A percentile compares a stretch with the other conserved stretches of the same genome.
Evolutionary conservation across 192 early-diverging fungal species (phyloP).

Genomic region (Rhizoclosmatium sp.): DNA sequence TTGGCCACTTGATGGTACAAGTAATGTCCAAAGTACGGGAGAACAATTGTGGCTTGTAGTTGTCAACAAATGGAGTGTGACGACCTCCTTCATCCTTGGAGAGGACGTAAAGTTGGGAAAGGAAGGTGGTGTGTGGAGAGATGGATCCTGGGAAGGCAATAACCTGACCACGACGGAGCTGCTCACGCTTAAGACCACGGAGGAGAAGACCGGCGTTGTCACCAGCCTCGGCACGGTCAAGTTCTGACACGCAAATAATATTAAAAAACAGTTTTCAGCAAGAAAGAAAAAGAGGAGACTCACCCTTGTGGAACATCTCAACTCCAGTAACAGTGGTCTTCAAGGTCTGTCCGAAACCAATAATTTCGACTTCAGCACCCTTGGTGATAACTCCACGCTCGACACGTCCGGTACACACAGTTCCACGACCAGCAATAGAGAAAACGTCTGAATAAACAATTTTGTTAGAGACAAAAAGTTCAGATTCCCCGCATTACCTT

Average conservation of each 20-base stretch:
- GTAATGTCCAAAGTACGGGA: slow-evolving; percentile 96
- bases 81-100: slow-evolving; percentile 98
- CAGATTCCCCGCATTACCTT: slow-evolving; percentile 58
- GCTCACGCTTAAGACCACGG: slow-evolving; percentile 97
- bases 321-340: slow-evolving; percentile 98
- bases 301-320: slow-evolving; percentile 98
- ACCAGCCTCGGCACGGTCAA: slow-evolving; percentile 95
- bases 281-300: not conserved
- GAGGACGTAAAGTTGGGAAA: slow-evolving; percentile 91
- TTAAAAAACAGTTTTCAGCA: slow-evolving; percentile 6
- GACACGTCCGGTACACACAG: slow-evolving; percentile 93
- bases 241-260: slow-evolving; percentile 59
- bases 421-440: slow-evolving; percentile 97
- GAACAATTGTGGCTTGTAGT: slow-evolving; percentile 97
- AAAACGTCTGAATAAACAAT: slow-evolving; percentile 77
- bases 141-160: slow-evolving; percentile 91
- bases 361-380: slow-evolving; percentile 96
- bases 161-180: slow-evolving; percentile 94
- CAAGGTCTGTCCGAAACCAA: slow-evolving; percentile 87
- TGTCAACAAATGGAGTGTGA: slow-evolving; percentile 96
- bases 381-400: slow-evolving; percentile 92
- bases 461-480: not conserved
- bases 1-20: slow-evolving; percentile 73
- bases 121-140: slow-evolving; percentile 94
- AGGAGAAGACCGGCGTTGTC: slow-evolving; percentile 98